Evolutionary conservation across 129 eudicot species (phyloP).

Genomic region (Apium graveolens): DNA sequence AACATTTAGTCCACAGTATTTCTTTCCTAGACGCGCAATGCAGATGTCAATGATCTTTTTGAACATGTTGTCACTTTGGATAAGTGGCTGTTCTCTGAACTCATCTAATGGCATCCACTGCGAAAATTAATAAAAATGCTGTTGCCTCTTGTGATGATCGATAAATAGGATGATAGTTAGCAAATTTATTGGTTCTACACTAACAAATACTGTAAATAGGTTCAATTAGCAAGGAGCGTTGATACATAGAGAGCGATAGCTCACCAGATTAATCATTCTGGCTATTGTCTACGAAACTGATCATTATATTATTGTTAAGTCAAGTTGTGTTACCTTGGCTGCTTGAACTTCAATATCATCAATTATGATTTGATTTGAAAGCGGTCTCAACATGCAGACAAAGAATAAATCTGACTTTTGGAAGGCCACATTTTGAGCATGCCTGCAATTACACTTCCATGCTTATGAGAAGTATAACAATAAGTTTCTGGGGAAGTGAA

Average conservation of each 20-base stretch:
- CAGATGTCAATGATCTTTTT: conserved; percentile 61
- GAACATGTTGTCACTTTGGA: conserved; percentile 72
- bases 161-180: background rate
- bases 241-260: background rate
- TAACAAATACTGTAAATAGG: background rate
- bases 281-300: background rate
- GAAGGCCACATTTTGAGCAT: conserved; percentile 80
- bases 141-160: background rate
- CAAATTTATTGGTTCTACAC: background rate
- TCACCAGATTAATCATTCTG: background rate
- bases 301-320: background rate
- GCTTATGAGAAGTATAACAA: too few species aligned
- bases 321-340: conserved; percentile 49
- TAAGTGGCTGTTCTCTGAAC: conserved; percentile 60
- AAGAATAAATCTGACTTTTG: conserved; percentile 88
- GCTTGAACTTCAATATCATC: conserved; percentile 84
- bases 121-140: background rate
- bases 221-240: background rate
- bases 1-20: conserved; percentile 67
- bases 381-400: conserved; percentile 67
- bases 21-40: conserved; percentile 58
- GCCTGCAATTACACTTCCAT: conserved; percentile 32
- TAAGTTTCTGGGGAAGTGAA: background rate
- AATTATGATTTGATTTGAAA: conserved; percentile 47
- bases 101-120: conserved; percentile 95